Percentiles rank a stretch among this genome's conserved stretches.
These are phyloP conservation scores for Citropsis articulata DNA, from an alignment of 345 rosid species.

Conservation along the genomic window DNA sequence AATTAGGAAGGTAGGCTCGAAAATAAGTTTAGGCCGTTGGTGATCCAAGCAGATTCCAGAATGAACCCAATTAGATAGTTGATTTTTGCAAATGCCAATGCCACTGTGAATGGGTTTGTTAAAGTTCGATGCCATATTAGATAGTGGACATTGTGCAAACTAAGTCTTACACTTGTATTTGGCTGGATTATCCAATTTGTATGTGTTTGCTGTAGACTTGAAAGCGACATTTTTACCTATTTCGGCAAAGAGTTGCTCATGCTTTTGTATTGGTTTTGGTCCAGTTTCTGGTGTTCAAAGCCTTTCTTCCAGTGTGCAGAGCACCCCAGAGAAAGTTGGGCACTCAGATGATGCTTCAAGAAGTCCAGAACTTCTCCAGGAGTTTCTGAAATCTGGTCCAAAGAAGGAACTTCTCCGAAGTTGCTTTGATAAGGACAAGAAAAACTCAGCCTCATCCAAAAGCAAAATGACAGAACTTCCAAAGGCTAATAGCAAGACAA, in stretches of 20 bases:
- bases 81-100: not conserved
- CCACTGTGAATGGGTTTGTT: not conserved
- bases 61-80: not conserved
- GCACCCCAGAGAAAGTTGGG: constrained; percentile 56
- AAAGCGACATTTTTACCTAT: not conserved
- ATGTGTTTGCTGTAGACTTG: not conserved
- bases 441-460: constrained; percentile 52
- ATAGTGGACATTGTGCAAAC: not conserved
- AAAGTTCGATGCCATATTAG: not conserved
- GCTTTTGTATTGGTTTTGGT: constrained; percentile 3
- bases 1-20: not conserved
- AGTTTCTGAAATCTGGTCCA: constrained; percentile 52
- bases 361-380: constrained; percentile 59
- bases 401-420: constrained; percentile 48
- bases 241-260: constrained; percentile 1
- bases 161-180: not conserved
- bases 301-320: constrained; percentile 60
- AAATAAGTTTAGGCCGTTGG: not conserved
- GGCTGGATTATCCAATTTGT: not conserved
- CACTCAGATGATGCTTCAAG: constrained; percentile 57
- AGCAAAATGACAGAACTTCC: constrained; percentile 61
- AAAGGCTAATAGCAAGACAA: constrained; percentile 40
- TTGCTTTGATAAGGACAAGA: constrained; percentile 50
- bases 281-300: constrained; percentile 54
- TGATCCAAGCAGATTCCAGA: not conserved